phyloP scores from a whole-genome alignment of 1,284 basidiomycete species.

The Cryptococcus wingfieldii region DNA sequence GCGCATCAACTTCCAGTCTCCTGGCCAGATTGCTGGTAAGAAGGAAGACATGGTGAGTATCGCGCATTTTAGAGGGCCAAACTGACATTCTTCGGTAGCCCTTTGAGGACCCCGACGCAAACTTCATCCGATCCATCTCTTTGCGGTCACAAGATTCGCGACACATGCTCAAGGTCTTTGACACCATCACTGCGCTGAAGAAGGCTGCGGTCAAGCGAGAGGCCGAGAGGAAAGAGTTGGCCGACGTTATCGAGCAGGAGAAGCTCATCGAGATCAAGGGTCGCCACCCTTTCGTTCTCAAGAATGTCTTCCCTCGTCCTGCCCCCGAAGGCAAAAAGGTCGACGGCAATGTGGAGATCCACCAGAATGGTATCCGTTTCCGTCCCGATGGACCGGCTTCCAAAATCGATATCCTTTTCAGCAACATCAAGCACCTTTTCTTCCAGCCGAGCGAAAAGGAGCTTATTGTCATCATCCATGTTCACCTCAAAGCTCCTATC shows the following conservation, averaged over 20 bases:
- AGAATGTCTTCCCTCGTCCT: conserved; percentile 90
- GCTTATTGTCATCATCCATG: conserved; percentile 87
- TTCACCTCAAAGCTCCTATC: conserved; percentile 92
- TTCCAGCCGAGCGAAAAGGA: conserved; percentile 99
- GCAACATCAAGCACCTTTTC: conserved; percentile 97
- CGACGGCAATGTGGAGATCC: conserved; percentile 94
- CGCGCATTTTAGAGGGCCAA: background rate
- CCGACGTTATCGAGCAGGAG: conserved; percentile 95
- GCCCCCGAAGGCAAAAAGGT: conserved; percentile 54
- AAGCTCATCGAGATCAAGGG: conserved; percentile 81
- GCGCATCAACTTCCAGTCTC: conserved; percentile 97
- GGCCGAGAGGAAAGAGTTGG: conserved; percentile 96
- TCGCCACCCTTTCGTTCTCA: conserved; percentile 72
- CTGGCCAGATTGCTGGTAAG: conserved; percentile 94
- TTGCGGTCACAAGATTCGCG: conserved; percentile 86
- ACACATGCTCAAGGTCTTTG: conserved; percentile 83
- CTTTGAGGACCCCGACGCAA: conserved; percentile 95
- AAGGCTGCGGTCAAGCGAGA: conserved; percentile 96
- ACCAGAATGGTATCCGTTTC: conserved; percentile 93
- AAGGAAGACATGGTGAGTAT: conserved; percentile 86
- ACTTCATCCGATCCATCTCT: conserved; percentile 91
- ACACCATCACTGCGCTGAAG: conserved; percentile 91
- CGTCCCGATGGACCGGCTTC: conserved; percentile 72
- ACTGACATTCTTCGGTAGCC: conserved; percentile 55
- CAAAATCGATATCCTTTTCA: conserved; percentile 90